Base-by-base conservation (phyloP, 2,329 filamentous ascomycete species). In the Lizonia empirigonia region DNA sequence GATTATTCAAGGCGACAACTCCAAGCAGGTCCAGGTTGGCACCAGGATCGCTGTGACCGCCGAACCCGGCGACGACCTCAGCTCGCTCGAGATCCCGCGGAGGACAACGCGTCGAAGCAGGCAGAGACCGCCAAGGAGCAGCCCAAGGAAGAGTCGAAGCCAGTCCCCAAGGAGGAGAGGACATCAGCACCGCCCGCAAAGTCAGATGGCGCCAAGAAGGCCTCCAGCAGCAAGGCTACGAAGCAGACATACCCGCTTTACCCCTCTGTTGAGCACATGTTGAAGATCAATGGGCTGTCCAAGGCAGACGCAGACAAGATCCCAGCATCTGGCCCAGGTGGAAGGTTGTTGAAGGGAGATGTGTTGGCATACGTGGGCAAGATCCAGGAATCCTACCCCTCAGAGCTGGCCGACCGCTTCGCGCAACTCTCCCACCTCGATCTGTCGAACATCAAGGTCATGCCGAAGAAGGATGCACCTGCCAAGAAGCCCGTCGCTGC, bases 311-410 rank as follows among this genome's bases (percentile, higher is more conserved):
- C 91, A 44, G 81, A 85, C 74, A 88, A 89, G 73, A 97, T 97
- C 72, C 88, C 86, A 44, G 88, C 91, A 5, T 93, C 90, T 16
- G 94, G 94, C 19, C 94, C 94, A 23, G 86, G 87, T 65, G 91
- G 92, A 50, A 87, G 94, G 55, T 80, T 99, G 46, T 82, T 99
- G 56, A 99, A 99, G 81, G 94, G 94, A 48, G 94, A 99, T 70
- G 88, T 99, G 6, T 85, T 99, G 45, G 92, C 91, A 38, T 94
- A 93, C 74, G 76, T 97, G 13, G 94, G 94, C 56, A 80, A 82
- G 62, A 90, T 97, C 67, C 80, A 87, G 53, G 78, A 85, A 57
- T 81, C 85, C 52, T 88, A 90, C 61, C 89, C 93, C 2, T 81
- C 84, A 18, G 80, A 85, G 55, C 82, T 91, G 62, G 88, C 89